Evolutionary conservation across 2,329 filamentous ascomycete genomes (phyloP).

Genomic region (Rutstroemia sp.): DNA sequence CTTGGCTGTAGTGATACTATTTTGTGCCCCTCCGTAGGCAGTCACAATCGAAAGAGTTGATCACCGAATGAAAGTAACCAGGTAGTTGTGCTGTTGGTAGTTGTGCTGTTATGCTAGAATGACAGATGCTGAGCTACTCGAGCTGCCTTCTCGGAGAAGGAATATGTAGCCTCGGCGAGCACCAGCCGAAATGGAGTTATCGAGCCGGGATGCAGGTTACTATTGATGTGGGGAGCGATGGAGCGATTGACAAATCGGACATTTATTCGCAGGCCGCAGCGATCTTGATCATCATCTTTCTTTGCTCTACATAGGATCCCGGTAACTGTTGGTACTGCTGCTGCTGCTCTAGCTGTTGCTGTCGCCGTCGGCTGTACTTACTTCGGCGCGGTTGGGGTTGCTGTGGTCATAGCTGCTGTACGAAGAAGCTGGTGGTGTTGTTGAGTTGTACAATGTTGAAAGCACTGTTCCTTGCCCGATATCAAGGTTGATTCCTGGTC

Average conservation of each 20-base stretch:
- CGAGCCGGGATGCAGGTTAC: neutral
- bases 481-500: too few relatives aligned
- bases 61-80: neutral
- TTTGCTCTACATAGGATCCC: too few relatives aligned
- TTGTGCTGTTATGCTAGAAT: neutral
- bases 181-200: neutral
- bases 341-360: too few relatives aligned
- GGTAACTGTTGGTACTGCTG: too few relatives aligned
- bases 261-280: neutral
- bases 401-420: too few relatives aligned
- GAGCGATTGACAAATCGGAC: neutral
- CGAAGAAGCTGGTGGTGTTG: too few relatives aligned
- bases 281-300: neutral
- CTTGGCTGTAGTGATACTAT: neutral
- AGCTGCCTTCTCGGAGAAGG: neutral
- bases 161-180: neutral
- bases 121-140: neutral
- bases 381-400: too few relatives aligned
- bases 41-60: neutral
- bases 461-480: too few relatives aligned
- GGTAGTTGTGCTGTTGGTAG: neutral
- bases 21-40: neutral
- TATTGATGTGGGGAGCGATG: neutral
- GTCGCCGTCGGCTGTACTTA: too few relatives aligned
- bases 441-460: too few relatives aligned